Percentiles rank a stretch among this genome's conserved stretches.
phyloP scores from a whole-genome alignment of 1,284 basidiomycete species.

The Ceratobasidium sp. region DNA sequence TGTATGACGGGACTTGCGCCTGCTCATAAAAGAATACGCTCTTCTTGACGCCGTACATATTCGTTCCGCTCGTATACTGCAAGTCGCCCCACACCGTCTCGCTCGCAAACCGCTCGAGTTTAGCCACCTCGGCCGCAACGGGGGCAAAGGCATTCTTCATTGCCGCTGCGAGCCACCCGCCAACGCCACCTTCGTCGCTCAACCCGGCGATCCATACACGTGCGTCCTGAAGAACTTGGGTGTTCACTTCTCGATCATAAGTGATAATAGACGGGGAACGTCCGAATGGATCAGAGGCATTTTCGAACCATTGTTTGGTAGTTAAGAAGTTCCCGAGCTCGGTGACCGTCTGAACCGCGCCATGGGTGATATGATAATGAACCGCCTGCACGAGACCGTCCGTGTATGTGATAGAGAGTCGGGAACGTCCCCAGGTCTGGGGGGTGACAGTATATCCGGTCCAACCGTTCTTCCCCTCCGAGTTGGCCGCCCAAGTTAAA shows the following conservation, averaged over 20 bases:
- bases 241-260: constrained; percentile 68
- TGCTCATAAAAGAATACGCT: constrained; percentile 64
- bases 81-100: constrained; percentile 66
- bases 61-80: constrained; percentile 64
- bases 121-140: constrained; percentile 65
- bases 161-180: constrained; percentile 69
- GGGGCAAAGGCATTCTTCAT: constrained; percentile 72
- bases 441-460: constrained; percentile 66
- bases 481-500: constrained; percentile 63
- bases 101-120: constrained; percentile 67
- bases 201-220: constrained; percentile 70
- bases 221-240: constrained; percentile 62
- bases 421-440: constrained; percentile 65
- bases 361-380: constrained; percentile 68
- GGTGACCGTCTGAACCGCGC: constrained; percentile 62
- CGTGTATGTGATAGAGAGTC: constrained; percentile 65
- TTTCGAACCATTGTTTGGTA: constrained; percentile 68
- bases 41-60: constrained; percentile 35
- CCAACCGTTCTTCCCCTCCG: constrained; percentile 64
- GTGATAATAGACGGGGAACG: constrained; percentile 70
- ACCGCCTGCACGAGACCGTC: constrained; percentile 69
- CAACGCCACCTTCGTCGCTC: constrained; percentile 71
- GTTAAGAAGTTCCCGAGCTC: constrained; percentile 70
- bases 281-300: constrained; percentile 66
- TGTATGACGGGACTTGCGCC: constrained; percentile 62